Base-by-base conservation (phyloP, 2,329 filamentous ascomycete genomes). In the Trematosphaeria pertusa region DNA sequence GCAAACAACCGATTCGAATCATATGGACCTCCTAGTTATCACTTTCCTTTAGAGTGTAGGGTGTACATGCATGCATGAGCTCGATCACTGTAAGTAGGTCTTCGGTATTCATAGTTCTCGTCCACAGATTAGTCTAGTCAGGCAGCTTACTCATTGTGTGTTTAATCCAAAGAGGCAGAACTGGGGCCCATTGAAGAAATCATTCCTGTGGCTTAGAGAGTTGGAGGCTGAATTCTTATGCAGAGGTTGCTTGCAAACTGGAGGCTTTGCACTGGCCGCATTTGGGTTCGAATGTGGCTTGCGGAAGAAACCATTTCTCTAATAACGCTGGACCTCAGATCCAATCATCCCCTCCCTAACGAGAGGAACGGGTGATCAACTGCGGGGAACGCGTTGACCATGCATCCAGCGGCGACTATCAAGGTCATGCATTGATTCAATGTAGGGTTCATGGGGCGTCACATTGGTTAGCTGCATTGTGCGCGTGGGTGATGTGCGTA, bases 401-500 rank as follows among this genome's bases (percentile, higher is more conserved):
- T 39, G 22, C n/a, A 18, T 28, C 31, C 18, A n/a, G 18, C 18
- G 26, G 20, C 36, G 6, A 38, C 2, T 31, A 39, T 37, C 14
- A 24, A 21, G 26, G 32, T 38, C 28, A 33, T 24, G 18, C 42
- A 33, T 45, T 38, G 19, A 44, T 38, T 7, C 24, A 45, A 38
- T 20, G 24, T 33, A 45, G 35, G 42, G 15, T 45, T 33, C 20
- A 45, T 33, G n/a, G 28, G 19, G 20, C 42, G n/a, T n/a, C n/a
- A n/a, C n/a, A 35, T 39, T 19, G 18, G 26, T 40, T 46, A 39
- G 35, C 24, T n/a, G n/a, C n/a, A n/a, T n/a, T n/a, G n/a, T n/a
- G 22, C n/a, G 37, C 22, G 22, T 40, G 22, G 37, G 37, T 31
- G 22, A 40, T 15, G 24, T 21, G 26, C 22, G 22, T 40, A 40